Base-by-base conservation (phyloP, 371 early-diverging fungal species). In the Cokeromyces recurvatus region DNA sequence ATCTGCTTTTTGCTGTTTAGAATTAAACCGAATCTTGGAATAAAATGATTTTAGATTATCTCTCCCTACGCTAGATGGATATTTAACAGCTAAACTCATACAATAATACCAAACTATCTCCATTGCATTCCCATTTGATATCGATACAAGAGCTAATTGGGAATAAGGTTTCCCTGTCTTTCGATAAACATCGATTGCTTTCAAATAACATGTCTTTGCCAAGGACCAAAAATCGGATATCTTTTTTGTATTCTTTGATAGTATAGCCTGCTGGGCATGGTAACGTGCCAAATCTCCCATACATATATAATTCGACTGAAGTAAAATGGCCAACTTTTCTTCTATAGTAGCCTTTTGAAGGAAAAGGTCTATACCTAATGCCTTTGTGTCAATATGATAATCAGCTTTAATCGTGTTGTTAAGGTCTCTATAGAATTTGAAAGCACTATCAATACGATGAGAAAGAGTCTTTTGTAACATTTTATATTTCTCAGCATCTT, bases 71-170 rank as follows among this genome's bases (percentile, higher is more conserved):
- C 46, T 50, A 4, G 72, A 71, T n/a, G 69, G 66, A 16, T 61
- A 36, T 25, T 68, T 68, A 38, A 71, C 67, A 11, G 69, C 71
- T 41, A 75, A 23, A 32, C 76, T 74, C 69, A 75, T 68, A 35
- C 71, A 75, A 43, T 75, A 75, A 25, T 71, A 71, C 65, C 69
- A 75, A 11, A 71, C 76, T 10, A 75, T 68, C 51, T 75, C 76
- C 46, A 75, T 71, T 0, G 60, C 69, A 32, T 65, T 71, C 3
- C 76, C 71, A 38, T 46, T 66, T 1, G 69, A 64, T 2, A 69
- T 49, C n/a, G 71, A 64, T 2, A 69, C 55, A 21, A 75, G 55
- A 2, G 76, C 76, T 2, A 75, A 21, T 45, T 75, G 76, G 12
- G 62, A 69, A 41, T 75, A 75, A 3, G 76, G 76, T 21, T 71